These are phyloP conservation scores for Erigeron philadelphicus DNA, from an alignment of 140 eudicot species.

Conservation along the genomic window DNA sequence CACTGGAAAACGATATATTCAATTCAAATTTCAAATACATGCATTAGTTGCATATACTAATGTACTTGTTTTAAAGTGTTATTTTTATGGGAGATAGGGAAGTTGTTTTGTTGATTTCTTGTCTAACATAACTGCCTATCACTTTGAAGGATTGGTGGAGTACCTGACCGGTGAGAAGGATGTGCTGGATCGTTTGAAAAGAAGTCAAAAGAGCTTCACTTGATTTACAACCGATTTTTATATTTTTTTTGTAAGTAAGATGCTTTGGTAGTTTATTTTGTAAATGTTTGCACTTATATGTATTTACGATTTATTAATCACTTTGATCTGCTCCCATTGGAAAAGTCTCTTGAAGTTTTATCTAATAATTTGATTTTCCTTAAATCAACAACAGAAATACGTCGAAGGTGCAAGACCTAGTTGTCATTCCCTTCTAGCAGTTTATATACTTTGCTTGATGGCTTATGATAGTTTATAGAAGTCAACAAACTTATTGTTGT, in stretches of 20 bases:
- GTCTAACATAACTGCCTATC: constrained; percentile 20
- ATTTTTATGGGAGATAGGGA: not conserved
- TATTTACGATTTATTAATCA: not conserved
- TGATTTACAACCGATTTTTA: constrained; percentile 8
- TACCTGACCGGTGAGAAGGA: constrained; percentile 58
- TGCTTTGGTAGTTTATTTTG: not conserved
- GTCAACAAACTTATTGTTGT: not conserved
- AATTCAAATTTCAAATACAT: constrained; percentile 1
- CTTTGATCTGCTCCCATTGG: not conserved
- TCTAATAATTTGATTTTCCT: not conserved
- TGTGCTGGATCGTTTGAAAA: constrained; percentile 51
- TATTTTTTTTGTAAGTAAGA: not conserved
- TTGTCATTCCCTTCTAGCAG: not conserved
- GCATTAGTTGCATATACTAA: constrained; percentile 4
- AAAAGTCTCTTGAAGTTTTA: not conserved
- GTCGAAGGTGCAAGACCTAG: not conserved
- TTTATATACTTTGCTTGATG: constrained; percentile 2
- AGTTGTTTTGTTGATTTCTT: not conserved
- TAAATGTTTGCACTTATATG: constrained; percentile 11
- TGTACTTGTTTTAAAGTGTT: constrained; percentile 11
- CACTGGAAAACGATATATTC: not conserved
- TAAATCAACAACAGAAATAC: not conserved
- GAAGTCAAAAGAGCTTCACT: constrained; percentile 18
- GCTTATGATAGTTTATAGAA: not conserved
- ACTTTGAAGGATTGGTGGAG: constrained; percentile 57